These are phyloP conservation scores for Pecoramyces ruminantium DNA, from an alignment of 192 early-diverging fungal species.

Conservation along the genomic window DNA sequence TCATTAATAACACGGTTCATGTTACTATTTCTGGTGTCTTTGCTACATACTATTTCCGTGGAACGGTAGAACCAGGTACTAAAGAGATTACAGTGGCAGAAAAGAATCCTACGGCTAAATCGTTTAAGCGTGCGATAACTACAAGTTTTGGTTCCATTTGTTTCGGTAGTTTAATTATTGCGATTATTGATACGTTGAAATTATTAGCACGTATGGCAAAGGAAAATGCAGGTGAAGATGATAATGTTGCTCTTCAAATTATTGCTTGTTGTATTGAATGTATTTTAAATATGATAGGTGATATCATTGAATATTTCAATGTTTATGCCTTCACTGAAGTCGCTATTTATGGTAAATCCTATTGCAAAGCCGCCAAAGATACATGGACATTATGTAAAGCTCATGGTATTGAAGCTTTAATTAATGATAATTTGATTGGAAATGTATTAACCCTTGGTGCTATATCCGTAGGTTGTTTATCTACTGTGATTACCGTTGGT, in stretches of 20 bases:
- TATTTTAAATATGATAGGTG: constrained; percentile 54
- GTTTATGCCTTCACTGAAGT: constrained; percentile 86
- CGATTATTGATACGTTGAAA: too few species aligned
- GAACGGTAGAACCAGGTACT: neutral
- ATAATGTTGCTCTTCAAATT: constrained; percentile 12
- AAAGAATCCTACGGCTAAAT: too few species aligned
- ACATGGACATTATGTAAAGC: constrained; percentile 71
- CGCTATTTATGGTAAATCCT: constrained; percentile 70
- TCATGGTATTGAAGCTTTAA: constrained; percentile 40
- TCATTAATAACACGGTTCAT: too few species aligned
- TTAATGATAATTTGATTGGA: constrained; percentile 79
- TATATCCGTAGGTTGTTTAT: constrained; percentile 26
- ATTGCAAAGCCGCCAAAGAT: constrained; percentile 31
- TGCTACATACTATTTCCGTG: too few species aligned
- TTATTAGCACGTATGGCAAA: too few species aligned
- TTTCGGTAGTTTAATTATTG: too few species aligned
- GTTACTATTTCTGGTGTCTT: too few species aligned
- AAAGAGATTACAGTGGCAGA: constrained; percentile 5
- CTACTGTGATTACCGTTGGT: neutral
- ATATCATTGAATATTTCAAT: constrained; percentile 52
- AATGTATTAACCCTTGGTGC: constrained; percentile 70
- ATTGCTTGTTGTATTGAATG: constrained; percentile 59
- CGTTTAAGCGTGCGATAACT: too few species aligned
- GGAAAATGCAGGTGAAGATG: too few species aligned
- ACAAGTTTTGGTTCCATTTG: too few species aligned